Conservation (phyloP, 495 filamentous ascomycete genomes). For the Tetracladium marchalianum region DNA sequence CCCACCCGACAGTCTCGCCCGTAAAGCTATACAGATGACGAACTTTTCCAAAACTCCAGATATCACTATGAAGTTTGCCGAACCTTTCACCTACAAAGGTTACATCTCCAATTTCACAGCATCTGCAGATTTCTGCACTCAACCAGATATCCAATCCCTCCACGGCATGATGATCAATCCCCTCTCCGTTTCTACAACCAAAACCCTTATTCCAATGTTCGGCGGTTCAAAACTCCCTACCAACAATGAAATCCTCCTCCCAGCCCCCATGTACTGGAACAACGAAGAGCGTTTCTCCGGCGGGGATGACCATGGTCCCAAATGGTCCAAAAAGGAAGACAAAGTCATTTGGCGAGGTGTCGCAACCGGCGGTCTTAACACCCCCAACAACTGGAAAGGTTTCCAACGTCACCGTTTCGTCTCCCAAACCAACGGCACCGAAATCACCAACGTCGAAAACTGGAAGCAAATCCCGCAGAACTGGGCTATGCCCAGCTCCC, state of each 20-base stretch:
- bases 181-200: conserved; percentile 42
- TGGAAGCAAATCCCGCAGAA: conserved; percentile 23
- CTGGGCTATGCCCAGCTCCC: conserved; percentile 27
- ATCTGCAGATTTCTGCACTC: conserved; percentile 54
- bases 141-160: conserved; percentile 43
- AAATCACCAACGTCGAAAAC: conserved; percentile 34
- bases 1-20: conserved; percentile 47
- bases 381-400: conserved; percentile 49
- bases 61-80: conserved; percentile 27
- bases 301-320: conserved; percentile 34
- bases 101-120: conserved; percentile 57
- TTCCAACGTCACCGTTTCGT: conserved; percentile 72
- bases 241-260: conserved; percentile 77
- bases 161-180: conserved; percentile 67
- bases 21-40: conserved; percentile 29
- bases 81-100: conserved; percentile 38
- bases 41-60: conserved; percentile 25
- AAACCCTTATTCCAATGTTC: conserved; percentile 59
- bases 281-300: conserved; percentile 61
- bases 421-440: conserved; percentile 55
- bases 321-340: conserved; percentile 47
- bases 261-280: conserved; percentile 66
- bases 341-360: conserved; percentile 60
- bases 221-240: conserved; percentile 65
- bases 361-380: conserved; percentile 59